These are phyloP conservation scores for Suhomyces guaymorum DNA, from an alignment of 1,139 yeast genomes.

Conservation along the genomic window DNA sequence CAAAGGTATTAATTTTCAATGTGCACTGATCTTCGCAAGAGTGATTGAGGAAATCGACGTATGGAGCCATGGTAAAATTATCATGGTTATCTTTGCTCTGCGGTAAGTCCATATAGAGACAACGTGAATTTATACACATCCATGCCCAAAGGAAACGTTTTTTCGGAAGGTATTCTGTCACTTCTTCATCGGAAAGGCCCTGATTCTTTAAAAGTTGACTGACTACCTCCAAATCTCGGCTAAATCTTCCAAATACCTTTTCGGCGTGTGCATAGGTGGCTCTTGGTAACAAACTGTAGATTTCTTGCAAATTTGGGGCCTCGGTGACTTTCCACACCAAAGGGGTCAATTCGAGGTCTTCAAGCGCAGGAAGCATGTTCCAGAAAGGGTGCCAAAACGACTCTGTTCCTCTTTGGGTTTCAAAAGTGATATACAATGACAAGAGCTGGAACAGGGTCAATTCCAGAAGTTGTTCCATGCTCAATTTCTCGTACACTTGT, in stretches of 20 bases:
- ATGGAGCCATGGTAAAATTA: slow-evolving; percentile 89
- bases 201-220: slow-evolving; percentile 21
- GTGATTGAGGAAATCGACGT: slow-evolving; percentile 86
- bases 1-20: slow-evolving; percentile 47
- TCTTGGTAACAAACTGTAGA: slow-evolving; percentile 42
- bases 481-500: slow-evolving; percentile 33
- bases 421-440: slow-evolving; percentile 50
- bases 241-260: slow-evolving; percentile 40
- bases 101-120: slow-evolving; percentile 75
- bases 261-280: slow-evolving; percentile 35
- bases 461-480: slow-evolving; percentile 29
- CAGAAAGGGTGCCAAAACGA: slow-evolving; percentile 71
- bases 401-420: slow-evolving; percentile 30
- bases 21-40: slow-evolving; percentile 54
- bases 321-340: slow-evolving; percentile 49
- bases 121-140: slow-evolving; percentile 89
- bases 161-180: slow-evolving; percentile 11
- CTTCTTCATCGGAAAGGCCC: slow-evolving; percentile 1
- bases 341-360: slow-evolving; percentile 53
- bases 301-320: slow-evolving; percentile 22
- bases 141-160: slow-evolving; percentile 63
- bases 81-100: slow-evolving; percentile 50
- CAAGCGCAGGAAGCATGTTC: slow-evolving; percentile 52
- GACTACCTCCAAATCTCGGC: slow-evolving; percentile 37
- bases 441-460: slow-evolving; percentile 52